Conservation (phyloP, 2,329 filamentous ascomycete species). For the Aspergillus sp. region DNA sequence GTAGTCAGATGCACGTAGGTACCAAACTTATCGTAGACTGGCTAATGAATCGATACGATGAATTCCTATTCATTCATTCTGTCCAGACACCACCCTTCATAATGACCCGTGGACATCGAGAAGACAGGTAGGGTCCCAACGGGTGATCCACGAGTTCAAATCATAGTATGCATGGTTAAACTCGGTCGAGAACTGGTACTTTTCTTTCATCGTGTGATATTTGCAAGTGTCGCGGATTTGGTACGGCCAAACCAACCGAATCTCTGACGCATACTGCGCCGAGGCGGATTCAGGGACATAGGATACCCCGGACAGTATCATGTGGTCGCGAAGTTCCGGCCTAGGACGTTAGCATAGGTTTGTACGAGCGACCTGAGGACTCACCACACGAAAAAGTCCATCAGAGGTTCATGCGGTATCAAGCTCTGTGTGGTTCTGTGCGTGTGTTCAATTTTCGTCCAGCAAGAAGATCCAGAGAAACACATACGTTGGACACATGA, state of each 20-base stretch:
- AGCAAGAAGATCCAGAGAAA: neutral
- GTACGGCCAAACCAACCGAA: constrained; percentile 9
- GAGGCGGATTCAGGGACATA: constrained; percentile 5
- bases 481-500: constrained; percentile 12
- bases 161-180: constrained; percentile 8
- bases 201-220: constrained; percentile 5
- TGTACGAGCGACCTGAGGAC: neutral
- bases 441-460: neutral
- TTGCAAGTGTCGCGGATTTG: constrained; percentile 11
- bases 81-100: neutral
- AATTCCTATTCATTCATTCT: neutral
- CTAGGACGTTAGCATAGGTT: neutral
- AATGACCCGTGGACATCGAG: neutral
- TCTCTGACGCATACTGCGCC: constrained; percentile 9
- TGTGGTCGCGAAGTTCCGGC: constrained; percentile 11
- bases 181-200: constrained; percentile 9
- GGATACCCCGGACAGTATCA: constrained; percentile 5
- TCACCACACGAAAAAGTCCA: constrained; percentile 13
- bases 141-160: constrained; percentile 5
- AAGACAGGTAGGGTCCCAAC: neutral
- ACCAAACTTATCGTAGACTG: too few species aligned
- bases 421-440: constrained; percentile 4
- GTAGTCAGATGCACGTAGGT: neutral
- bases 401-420: constrained; percentile 8
- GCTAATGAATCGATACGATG: too few species aligned